Conservation (phyloP, 2,329 filamentous ascomycete species). For the Mariannaea elegans region DNA sequence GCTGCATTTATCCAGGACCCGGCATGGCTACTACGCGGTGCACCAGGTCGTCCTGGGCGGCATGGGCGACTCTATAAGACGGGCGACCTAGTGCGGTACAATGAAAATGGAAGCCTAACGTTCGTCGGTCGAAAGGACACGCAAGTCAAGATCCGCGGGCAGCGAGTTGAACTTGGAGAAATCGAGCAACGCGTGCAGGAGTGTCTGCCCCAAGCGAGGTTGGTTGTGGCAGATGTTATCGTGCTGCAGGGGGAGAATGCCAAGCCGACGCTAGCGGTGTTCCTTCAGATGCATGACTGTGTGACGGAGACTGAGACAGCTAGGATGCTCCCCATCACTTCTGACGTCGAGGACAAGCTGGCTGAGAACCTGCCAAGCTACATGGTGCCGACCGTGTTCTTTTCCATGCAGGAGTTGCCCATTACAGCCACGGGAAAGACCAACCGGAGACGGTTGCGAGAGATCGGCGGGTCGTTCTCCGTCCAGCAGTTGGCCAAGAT, state of each 20-base stretch:
- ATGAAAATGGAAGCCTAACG: conserved; percentile 49
- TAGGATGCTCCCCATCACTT: background rate
- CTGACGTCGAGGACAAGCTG: background rate
- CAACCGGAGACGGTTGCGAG: background rate
- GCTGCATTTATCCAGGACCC: conserved; percentile 46
- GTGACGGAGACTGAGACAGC: background rate
- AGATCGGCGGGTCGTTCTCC: background rate
- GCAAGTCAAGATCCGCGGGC: conserved; percentile 67
- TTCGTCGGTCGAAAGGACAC: conserved; percentile 63
- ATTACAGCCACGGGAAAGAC: background rate
- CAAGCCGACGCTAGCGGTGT: conserved; percentile 2
- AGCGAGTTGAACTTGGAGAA: conserved; percentile 57
- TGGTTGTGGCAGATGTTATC: background rate
- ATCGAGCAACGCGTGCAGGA: conserved; percentile 26
- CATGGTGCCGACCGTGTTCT: conserved; percentile 17
- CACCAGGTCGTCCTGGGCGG: background rate
- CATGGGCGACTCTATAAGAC: conserved; percentile 51
- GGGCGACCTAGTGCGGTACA: conserved; percentile 49
- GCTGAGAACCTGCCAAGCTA: conserved; percentile 1
- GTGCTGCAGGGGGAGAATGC: background rate
- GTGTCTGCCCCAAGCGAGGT: background rate
- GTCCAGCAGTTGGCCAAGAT: background rate
- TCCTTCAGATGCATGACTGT: background rate
- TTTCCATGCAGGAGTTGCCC: background rate
- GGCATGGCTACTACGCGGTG: conserved; percentile 41